Percentiles rank a stretch among this genome's conserved stretches.
Conservation (phyloP, 1,139 yeast species). For the Hyphopichia buzzinii region DNA sequence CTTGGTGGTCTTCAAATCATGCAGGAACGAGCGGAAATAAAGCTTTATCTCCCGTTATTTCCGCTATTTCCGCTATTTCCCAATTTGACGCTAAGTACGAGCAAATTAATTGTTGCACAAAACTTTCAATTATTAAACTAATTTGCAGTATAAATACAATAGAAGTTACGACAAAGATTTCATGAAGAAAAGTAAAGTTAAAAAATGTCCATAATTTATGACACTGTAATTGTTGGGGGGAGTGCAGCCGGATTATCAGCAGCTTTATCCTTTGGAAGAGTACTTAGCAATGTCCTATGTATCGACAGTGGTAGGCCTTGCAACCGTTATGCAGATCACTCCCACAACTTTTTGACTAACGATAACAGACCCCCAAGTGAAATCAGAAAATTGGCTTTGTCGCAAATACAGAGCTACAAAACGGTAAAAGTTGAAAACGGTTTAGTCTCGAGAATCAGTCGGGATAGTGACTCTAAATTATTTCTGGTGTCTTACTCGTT, state of each 20-base stretch:
- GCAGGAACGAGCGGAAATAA: too few species aligned
- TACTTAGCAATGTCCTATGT: slow-evolving; percentile 7
- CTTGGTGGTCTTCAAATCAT: too few species aligned
- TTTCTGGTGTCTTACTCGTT: neutral
- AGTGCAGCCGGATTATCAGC: slow-evolving; percentile 9
- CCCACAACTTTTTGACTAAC: slow-evolving; percentile 8
- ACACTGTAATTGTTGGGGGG: slow-evolving; percentile 8
- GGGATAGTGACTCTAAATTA: neutral
- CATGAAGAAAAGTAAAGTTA: too few species aligned
- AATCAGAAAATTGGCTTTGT: slow-evolving; percentile 3
- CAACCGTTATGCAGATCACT: slow-evolving; percentile 8
- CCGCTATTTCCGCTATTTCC: too few species aligned
- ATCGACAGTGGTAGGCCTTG: slow-evolving; percentile 10
- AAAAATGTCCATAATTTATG: slow-evolving; percentile 1
- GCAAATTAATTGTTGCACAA: too few species aligned
- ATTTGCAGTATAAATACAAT: too few species aligned
- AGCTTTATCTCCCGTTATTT: too few species aligned
- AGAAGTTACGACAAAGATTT: too few species aligned
- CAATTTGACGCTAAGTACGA: too few species aligned
- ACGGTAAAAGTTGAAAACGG: slow-evolving; percentile 1
- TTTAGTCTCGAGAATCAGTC: neutral
- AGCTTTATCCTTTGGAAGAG: slow-evolving; percentile 8
- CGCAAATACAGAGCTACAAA: slow-evolving; percentile 1
- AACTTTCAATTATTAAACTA: too few species aligned
- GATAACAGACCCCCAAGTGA: slow-evolving; percentile 8